Conservation (phyloP, 1,139 yeast genomes). For the Yamadazyma triangularis region DNA sequence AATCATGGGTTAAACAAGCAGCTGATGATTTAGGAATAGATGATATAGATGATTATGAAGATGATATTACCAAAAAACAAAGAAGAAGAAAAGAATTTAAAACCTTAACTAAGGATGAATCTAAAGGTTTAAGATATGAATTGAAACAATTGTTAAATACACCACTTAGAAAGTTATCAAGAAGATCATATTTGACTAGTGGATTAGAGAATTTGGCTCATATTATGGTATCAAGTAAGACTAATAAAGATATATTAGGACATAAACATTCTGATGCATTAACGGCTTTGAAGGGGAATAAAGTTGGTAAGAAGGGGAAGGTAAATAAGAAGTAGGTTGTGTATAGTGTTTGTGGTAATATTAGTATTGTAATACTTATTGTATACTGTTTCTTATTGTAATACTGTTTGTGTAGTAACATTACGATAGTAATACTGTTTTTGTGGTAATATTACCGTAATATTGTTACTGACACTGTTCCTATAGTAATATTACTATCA, state of each 20-base stretch:
- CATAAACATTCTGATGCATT: conserved; percentile 67
- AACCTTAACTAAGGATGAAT: conserved; percentile 46
- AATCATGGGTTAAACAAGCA: conserved; percentile 80
- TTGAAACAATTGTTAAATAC: conserved; percentile 50
- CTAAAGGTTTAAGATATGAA: conserved; percentile 47
- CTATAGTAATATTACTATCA: too few relatives aligned
- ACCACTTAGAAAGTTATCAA: conserved; percentile 64
- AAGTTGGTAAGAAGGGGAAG: not conserved
- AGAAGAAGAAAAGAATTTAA: conserved; percentile 58
- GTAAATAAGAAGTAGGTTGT: too few relatives aligned
- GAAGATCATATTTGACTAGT: conserved; percentile 78
- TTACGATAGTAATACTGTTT: too few relatives aligned
- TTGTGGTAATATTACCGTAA: too few relatives aligned
- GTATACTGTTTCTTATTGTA: too few relatives aligned
- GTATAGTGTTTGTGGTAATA: too few relatives aligned
- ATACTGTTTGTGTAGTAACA: too few relatives aligned
- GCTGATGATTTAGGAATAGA: conserved; percentile 92
- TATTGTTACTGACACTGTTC: too few relatives aligned
- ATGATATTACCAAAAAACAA: conserved; percentile 60
- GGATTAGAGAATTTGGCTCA: conserved; percentile 86
- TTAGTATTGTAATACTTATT: too few relatives aligned
- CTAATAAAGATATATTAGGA: conserved; percentile 70
- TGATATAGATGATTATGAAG: conserved; percentile 56
- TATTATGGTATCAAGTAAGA: conserved; percentile 66
- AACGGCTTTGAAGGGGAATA: conserved; percentile 48